Evolutionary conservation across 2,329 filamentous ascomycete genomes (phyloP).

Genomic region (Metarhizium robertsii): DNA sequence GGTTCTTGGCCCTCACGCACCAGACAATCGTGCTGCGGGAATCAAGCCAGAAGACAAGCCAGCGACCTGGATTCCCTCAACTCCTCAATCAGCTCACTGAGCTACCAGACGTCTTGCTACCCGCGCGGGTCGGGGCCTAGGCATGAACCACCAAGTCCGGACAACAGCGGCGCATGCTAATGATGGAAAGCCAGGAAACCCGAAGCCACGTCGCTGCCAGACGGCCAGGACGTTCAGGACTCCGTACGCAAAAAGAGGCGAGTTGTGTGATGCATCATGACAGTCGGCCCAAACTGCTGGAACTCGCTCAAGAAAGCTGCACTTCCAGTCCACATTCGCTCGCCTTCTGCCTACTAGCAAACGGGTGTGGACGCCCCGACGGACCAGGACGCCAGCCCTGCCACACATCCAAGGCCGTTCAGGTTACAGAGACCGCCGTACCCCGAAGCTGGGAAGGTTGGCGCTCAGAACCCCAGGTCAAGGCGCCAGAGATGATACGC

Average conservation of each 20-base stretch:
- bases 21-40: not conserved
- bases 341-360: not conserved
- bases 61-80: too few relatives aligned
- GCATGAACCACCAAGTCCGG: too few relatives aligned
- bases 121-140: too few relatives aligned
- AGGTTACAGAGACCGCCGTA: too few relatives aligned
- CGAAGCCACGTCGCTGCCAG: not conserved
- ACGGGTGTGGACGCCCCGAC: not conserved
- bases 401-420: not conserved
- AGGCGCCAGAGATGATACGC: too few relatives aligned
- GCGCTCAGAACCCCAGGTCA: too few relatives aligned
- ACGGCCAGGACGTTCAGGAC: too few relatives aligned
- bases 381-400: not conserved
- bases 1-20: not conserved
- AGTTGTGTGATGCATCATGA: not conserved
- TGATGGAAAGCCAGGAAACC: not conserved
- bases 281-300: not conserved
- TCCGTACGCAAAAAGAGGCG: not conserved
- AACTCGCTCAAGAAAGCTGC: not conserved
- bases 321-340: not conserved
- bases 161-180: too few relatives aligned
- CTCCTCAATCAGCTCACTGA: too few relatives aligned
- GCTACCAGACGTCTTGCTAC: too few relatives aligned
- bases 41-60: not conserved
- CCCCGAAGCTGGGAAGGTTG: too few relatives aligned